phyloP scores from a whole-genome alignment of 2,329 filamentous ascomycete genomes.

The Tolypocladium capitatum region DNA sequence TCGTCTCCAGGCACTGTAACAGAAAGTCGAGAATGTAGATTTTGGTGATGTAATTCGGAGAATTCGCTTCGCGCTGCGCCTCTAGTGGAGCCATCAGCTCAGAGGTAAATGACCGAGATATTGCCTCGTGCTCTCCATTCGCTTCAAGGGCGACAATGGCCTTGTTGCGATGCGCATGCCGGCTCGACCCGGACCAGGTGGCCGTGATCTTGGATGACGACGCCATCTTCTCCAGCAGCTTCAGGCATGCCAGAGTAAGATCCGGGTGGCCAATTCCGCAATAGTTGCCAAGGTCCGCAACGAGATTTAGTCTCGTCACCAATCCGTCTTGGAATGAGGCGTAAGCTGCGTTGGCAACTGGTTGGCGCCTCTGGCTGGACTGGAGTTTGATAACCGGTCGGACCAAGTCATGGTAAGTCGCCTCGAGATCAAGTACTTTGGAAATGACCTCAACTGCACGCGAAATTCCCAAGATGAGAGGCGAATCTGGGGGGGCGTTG shows the following conservation, averaged over 20 bases:
- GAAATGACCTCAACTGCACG: conserved; percentile 75
- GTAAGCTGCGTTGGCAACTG: conserved; percentile 56
- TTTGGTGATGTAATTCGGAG: conserved; percentile 69
- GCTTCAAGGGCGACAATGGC: conserved; percentile 80
- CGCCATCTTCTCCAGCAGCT: conserved; percentile 74
- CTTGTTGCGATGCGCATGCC: conserved; percentile 60
- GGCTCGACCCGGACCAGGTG: conserved; percentile 47
- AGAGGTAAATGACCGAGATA: conserved; percentile 57
- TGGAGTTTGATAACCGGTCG: conserved; percentile 62
- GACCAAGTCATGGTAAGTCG: conserved; percentile 84
- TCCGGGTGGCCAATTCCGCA: conserved; percentile 73
- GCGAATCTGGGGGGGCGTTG: conserved; percentile 61
- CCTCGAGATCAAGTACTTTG: conserved; percentile 71
- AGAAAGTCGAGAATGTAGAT: conserved; percentile 76
- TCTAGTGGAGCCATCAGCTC: conserved; percentile 61
- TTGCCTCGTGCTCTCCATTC: conserved; percentile 66
- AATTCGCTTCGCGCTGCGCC: conserved; percentile 53
- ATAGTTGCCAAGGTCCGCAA: conserved; percentile 75
- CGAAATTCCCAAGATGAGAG: conserved; percentile 65
- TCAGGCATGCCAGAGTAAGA: conserved; percentile 67
- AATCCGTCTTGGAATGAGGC: conserved; percentile 89
- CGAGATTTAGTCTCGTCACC: conserved; percentile 62
- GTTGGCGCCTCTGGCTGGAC: conserved; percentile 40
- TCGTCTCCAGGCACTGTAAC: conserved; percentile 62
- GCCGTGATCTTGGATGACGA: conserved; percentile 70